These are phyloP conservation scores for Intubia oerlemansii DNA, from an alignment of 2,329 filamentous ascomycete genomes.

Conservation along the genomic window DNA sequence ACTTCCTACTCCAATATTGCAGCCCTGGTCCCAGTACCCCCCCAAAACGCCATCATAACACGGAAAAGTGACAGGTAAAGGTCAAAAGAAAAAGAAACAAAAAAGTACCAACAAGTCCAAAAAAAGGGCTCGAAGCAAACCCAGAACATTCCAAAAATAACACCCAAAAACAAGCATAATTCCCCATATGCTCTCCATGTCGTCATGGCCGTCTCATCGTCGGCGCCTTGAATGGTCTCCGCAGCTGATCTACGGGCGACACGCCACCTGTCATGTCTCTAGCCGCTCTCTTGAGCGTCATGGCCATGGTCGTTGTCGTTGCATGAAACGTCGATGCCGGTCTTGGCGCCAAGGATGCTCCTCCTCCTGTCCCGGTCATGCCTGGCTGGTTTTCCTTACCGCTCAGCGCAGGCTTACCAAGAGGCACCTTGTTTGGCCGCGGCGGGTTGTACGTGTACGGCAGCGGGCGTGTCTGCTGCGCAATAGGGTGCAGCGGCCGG, in stretches of 20 bases:
- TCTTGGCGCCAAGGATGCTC: slow-evolving; percentile 7
- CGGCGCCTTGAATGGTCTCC: slow-evolving; percentile 34
- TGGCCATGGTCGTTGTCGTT: slow-evolving; percentile 19
- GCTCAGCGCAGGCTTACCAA: not conserved
- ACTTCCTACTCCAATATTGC: too few species aligned
- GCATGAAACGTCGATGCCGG: slow-evolving; percentile 26
- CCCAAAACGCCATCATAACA: too few species aligned
- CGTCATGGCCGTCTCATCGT: slow-evolving; percentile 25
- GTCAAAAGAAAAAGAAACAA: too few species aligned
- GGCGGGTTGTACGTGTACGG: slow-evolving; percentile 2
- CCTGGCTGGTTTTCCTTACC: slow-evolving; percentile 2
- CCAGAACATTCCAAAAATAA: too few species aligned
- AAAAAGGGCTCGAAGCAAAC: too few species aligned
- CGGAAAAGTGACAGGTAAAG: too few species aligned
- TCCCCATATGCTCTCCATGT: too few species aligned
- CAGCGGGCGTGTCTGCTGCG: not conserved
- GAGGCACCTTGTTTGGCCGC: slow-evolving; percentile 1
- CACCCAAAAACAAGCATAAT: too few species aligned
- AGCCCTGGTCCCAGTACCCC: too few species aligned
- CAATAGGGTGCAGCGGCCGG: too few species aligned
- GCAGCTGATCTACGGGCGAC: slow-evolving; percentile 26
- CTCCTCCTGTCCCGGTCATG: not conserved
- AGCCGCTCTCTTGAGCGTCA: slow-evolving; percentile 11
- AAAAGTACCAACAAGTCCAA: too few species aligned
- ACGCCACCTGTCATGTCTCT: slow-evolving; percentile 7